Conservation (phyloP, 2,329 filamentous ascomycete species). For the Colletotrichum tropicale region DNA sequence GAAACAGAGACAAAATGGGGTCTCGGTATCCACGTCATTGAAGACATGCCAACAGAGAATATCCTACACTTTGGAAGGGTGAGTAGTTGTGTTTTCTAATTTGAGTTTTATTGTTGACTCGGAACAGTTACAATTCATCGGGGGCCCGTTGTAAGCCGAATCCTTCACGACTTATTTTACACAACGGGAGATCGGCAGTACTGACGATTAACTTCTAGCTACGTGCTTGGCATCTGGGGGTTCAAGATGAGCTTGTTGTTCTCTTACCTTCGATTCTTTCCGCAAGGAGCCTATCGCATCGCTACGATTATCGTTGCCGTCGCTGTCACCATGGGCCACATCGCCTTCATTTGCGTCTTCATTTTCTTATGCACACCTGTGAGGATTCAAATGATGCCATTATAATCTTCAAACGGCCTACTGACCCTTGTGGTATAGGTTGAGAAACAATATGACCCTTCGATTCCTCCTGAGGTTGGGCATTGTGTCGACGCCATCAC, state of each 20-base stretch:
- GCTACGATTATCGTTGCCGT: constrained; percentile 36
- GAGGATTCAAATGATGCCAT: rapidly evolving
- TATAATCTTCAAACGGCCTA: background rate
- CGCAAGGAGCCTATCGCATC: constrained; percentile 35
- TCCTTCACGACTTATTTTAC: background rate
- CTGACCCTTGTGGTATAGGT: background rate
- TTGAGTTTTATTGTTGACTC: background rate
- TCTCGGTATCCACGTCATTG: constrained; percentile 36
- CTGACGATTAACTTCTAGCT: constrained; percentile 28
- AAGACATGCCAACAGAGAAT: constrained; percentile 41
- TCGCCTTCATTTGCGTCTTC: constrained; percentile 40
- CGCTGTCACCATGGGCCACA: constrained; percentile 39
- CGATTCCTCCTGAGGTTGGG: constrained; percentile 32
- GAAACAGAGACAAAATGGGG: constrained; percentile 47
- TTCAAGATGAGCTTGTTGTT: constrained; percentile 52
- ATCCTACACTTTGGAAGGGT: constrained; percentile 40
- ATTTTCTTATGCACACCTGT: constrained; percentile 40
- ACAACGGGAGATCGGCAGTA: background rate
- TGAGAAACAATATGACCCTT: constrained; percentile 44
- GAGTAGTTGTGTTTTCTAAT: rapidly evolving
- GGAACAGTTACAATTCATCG: constrained; percentile 39
- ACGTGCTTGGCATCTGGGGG: constrained; percentile 44
- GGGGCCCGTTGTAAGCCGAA: constrained; percentile 43
- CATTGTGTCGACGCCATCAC: constrained; percentile 42
- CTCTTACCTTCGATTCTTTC: constrained; percentile 49